Percentiles rank a stretch among this genome's conserved stretches.
These are phyloP conservation scores for Odontarrhena argentea DNA, from an alignment of 345 rosid species.

Conservation along the genomic window DNA sequence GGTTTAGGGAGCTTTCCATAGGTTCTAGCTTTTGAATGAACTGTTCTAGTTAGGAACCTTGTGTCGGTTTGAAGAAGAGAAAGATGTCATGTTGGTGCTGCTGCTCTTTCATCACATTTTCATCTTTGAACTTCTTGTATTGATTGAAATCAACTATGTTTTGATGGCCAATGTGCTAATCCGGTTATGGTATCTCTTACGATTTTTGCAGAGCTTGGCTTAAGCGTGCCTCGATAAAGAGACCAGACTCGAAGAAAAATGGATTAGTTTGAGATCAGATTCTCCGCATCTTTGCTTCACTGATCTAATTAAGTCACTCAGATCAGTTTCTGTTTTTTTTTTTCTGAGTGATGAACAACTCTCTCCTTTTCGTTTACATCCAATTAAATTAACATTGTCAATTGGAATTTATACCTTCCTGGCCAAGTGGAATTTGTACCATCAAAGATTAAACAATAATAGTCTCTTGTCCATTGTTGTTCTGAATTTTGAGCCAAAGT, in stretches of 20 bases:
- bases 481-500: background rate
- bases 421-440: background rate
- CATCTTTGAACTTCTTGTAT: constrained; percentile 4
- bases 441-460: constrained; percentile 16
- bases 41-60: constrained; percentile 10
- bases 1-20: background rate
- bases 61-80: constrained; percentile 8
- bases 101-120: constrained; percentile 1
- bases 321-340: constrained; percentile 18
- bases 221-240: constrained; percentile 76
- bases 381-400: constrained; percentile 6
- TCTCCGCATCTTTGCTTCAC: constrained; percentile 26
- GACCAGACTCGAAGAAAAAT: constrained; percentile 23
- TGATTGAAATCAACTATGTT: background rate
- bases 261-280: constrained; percentile 22
- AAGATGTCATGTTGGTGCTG: background rate
- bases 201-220: constrained; percentile 64
- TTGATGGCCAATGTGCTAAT: constrained; percentile 20
- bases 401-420: background rate
- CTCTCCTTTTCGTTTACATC: background rate
- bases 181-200: constrained; percentile 10
- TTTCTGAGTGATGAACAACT: constrained; percentile 1
- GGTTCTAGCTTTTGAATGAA: background rate
- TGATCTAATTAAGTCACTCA: constrained; percentile 16
- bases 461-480: constrained; percentile 1